phyloP scores from a whole-genome alignment of 2,329 filamentous ascomycete genomes.

The Colletotrichum filicis region DNA sequence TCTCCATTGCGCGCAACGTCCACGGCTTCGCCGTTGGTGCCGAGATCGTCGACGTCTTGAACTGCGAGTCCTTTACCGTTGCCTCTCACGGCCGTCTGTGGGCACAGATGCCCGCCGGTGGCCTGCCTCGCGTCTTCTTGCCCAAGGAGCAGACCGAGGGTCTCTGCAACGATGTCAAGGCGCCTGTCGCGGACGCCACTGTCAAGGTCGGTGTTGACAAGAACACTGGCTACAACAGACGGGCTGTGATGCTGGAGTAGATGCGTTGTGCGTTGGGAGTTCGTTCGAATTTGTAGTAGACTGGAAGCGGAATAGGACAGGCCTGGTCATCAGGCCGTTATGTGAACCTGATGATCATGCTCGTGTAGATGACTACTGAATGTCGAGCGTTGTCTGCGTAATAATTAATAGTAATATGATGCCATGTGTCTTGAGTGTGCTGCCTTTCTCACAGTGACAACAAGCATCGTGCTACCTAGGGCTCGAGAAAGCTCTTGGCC shows the following conservation, averaged over 20 bases:
- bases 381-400: not conserved
- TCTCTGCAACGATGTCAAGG: conserved; percentile 28
- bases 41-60: conserved; percentile 53
- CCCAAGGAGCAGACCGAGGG: conserved; percentile 30
- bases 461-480: not conserved
- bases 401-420: conserved; percentile 1
- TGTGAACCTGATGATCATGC: not conserved
- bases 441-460: not conserved
- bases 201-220: conserved; percentile 32
- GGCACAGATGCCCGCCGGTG: conserved; percentile 33
- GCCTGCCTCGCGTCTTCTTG: conserved; percentile 28
- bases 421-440: not conserved
- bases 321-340: not conserved
- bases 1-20: conserved; percentile 47
- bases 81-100: conserved; percentile 27
- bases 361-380: not conserved
- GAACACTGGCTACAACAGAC: conserved; percentile 26
- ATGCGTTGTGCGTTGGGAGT: too few relatives aligned
- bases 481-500: not conserved
- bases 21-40: conserved; percentile 47
- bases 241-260: conserved; percentile 9
- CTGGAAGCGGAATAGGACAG: not conserved
- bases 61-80: conserved; percentile 46
- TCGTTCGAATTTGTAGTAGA: not conserved
- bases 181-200: conserved; percentile 20